Evolutionary conservation across 2,329 filamentous ascomycete genomes (phyloP).

Genomic region (Paracamarosporium sp.): DNA sequence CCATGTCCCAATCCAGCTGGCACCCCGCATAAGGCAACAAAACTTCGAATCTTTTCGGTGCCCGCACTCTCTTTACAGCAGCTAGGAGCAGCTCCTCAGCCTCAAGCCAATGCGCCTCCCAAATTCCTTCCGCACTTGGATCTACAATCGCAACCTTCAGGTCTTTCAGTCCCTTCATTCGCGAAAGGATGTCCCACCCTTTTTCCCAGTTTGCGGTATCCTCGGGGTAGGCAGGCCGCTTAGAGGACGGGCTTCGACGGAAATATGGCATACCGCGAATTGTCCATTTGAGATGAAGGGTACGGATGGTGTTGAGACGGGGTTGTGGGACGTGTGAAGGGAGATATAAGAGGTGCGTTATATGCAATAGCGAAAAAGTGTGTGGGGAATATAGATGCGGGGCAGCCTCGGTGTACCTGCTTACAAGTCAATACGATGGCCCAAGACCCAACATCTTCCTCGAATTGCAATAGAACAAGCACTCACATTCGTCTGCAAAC

Average conservation of each 20-base stretch:
- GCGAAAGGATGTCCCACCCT: slow-evolving; percentile 34
- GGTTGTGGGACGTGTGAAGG: slow-evolving; percentile 32
- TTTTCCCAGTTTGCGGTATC: slow-evolving; percentile 43
- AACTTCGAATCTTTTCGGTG: slow-evolving; percentile 27
- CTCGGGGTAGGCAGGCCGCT: slow-evolving; percentile 39
- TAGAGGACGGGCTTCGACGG: slow-evolving; percentile 22
- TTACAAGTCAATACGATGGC: not conserved
- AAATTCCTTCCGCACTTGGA: slow-evolving; percentile 33
- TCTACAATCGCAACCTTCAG: slow-evolving; percentile 37
- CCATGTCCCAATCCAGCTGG: slow-evolving; percentile 34
- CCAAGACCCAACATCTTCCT: too few relatives aligned
- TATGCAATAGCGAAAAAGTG: slow-evolving; percentile 41
- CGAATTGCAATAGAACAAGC: not conserved
- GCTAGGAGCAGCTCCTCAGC: slow-evolving; percentile 33
- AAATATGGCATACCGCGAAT: slow-evolving; percentile 43
- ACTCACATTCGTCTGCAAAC: slow-evolving; percentile 40
- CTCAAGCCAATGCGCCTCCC: slow-evolving; percentile 39
- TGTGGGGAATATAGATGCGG: slow-evolving; percentile 37
- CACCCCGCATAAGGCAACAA: slow-evolving; percentile 40
- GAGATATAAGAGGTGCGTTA: slow-evolving; percentile 42
- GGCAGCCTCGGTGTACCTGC: slow-evolving; percentile 41
- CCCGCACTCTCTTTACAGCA: slow-evolving; percentile 27
- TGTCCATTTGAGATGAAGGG: slow-evolving; percentile 38
- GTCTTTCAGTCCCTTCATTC: slow-evolving; percentile 33
- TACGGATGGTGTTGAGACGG: slow-evolving; percentile 35